Percentiles rank a stretch among this genome's conserved stretches.
Evolutionary conservation across 164 flowering plant species (phyloP).

Genomic region (Liquidambar formosana): DNA sequence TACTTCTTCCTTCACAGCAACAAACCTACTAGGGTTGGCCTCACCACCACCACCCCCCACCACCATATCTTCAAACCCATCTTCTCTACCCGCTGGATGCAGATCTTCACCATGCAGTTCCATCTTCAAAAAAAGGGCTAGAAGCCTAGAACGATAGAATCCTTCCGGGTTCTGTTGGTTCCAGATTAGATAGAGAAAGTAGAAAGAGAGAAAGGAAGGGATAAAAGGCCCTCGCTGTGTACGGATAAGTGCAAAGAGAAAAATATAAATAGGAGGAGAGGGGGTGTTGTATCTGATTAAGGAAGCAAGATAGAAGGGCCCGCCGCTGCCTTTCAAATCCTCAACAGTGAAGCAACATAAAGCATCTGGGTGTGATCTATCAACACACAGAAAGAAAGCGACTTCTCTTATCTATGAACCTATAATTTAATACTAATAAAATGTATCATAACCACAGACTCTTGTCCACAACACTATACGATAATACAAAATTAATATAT

Average conservation of each 20-base stretch:
- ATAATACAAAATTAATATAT: too few species aligned
- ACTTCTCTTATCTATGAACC: slow-evolving; percentile 14
- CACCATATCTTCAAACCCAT: too few species aligned
- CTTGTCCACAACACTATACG: neutral
- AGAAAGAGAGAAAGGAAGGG: neutral
- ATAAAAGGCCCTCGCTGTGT: slow-evolving; percentile 9
- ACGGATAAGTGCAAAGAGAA: slow-evolving; percentile 28
- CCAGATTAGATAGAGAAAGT: slow-evolving; percentile 4
- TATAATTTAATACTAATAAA: neutral
- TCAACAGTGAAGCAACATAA: slow-evolving; percentile 41
- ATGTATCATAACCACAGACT: neutral
- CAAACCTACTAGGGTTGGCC: neutral
- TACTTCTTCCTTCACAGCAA: slow-evolving; percentile 5
- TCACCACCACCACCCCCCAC: neutral
- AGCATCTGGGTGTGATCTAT: slow-evolving; percentile 33
- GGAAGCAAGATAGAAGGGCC: slow-evolving; percentile 46
- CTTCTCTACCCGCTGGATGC: too few species aligned
- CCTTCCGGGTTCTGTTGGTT: slow-evolving; percentile 9
- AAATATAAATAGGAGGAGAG: neutral
- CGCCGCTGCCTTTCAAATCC: slow-evolving; percentile 15
- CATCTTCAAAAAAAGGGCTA: neutral
- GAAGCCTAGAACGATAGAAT: too few species aligned
- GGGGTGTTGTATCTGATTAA: slow-evolving; percentile 37
- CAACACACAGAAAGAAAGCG: slow-evolving; percentile 24
- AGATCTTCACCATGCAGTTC: slow-evolving; percentile 15